These are phyloP conservation scores for Lachancea quebecensis DNA, from an alignment of 805 yeast genomes.

Conservation along the genomic window DNA sequence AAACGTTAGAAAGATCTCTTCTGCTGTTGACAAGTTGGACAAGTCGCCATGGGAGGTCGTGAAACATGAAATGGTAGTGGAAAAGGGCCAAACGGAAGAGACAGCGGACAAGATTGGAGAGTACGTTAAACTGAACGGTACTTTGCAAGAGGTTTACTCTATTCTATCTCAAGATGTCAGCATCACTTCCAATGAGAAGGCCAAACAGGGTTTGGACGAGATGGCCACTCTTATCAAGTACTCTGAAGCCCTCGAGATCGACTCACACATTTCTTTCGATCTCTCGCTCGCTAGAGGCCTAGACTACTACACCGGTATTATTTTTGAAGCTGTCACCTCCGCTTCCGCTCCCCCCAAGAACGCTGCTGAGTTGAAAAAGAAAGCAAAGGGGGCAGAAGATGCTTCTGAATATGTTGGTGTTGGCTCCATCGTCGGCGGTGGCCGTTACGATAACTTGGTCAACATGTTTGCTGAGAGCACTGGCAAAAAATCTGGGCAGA, in stretches of 20 bases:
- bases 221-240: constrained; percentile 70
- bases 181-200: constrained; percentile 60
- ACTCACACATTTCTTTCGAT: constrained; percentile 68
- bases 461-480: constrained; percentile 89
- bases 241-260: constrained; percentile 75
- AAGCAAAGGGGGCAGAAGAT: constrained; percentile 63
- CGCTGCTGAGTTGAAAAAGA: constrained; percentile 59
- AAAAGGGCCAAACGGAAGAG: constrained; percentile 83
- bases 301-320: constrained; percentile 95
- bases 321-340: constrained; percentile 91
- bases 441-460: constrained; percentile 92
- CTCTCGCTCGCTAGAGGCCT: constrained; percentile 94
- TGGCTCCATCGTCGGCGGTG: constrained; percentile 98
- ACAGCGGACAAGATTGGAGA: constrained; percentile 92
- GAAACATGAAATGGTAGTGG: constrained; percentile 83
- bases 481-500: constrained; percentile 69
- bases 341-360: constrained; percentile 93
- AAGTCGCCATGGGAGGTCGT: constrained; percentile 95
- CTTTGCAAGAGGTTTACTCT: constrained; percentile 54
- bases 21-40: constrained; percentile 95
- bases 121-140: constrained; percentile 79
- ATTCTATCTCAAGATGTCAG: constrained; percentile 50
- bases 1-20: constrained; percentile 86
- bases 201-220: constrained; percentile 74
- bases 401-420: constrained; percentile 97